These are phyloP conservation scores for Omphalotus olearius DNA, from an alignment of 1,284 basidiomycete species.

Conservation along the genomic window DNA sequence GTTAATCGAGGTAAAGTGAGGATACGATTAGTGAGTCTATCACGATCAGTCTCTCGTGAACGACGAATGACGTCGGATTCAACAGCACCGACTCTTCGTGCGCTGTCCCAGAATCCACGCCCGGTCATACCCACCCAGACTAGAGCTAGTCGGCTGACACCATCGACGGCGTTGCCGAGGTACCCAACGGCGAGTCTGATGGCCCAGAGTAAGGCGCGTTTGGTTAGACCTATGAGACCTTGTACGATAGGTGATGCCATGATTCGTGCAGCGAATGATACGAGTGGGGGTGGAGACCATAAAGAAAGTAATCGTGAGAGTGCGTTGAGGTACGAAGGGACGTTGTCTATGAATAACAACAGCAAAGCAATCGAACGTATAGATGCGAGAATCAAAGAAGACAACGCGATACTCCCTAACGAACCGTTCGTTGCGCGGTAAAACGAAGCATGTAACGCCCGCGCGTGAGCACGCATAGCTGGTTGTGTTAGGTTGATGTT, in stretches of 20 bases:
- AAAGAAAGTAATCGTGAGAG: constrained; percentile 20
- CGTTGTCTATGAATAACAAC: constrained; percentile 44
- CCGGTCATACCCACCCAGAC: constrained; percentile 87
- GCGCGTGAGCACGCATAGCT: not conserved
- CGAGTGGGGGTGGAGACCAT: constrained; percentile 27
- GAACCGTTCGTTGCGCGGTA: constrained; percentile 79
- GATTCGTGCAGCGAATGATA: constrained; percentile 26
- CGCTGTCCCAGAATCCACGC: constrained; percentile 77
- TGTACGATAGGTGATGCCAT: not conserved
- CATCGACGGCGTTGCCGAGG: constrained; percentile 60
- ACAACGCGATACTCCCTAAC: constrained; percentile 64
- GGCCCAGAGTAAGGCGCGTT: not conserved
- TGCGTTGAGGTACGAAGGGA: constrained; percentile 48
- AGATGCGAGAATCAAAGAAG: constrained; percentile 72
- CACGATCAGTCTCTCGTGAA: too few species aligned
- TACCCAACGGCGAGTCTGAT: constrained; percentile 41
- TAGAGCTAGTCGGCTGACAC: constrained; percentile 80
- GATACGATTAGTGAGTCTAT: constrained; percentile 8
- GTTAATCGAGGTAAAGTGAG: not conserved
- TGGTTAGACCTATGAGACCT: constrained; percentile 20
- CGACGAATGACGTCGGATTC: constrained; percentile 43
- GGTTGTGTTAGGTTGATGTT: not conserved
- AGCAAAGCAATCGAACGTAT: constrained; percentile 54
- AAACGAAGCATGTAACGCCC: constrained; percentile 73
- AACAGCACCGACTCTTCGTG: constrained; percentile 56